Evolutionary conservation across 805 yeast species (phyloP), one percentile per base, ranked within the genome.

Genomic region (Candida cerambycidarum): DNA sequence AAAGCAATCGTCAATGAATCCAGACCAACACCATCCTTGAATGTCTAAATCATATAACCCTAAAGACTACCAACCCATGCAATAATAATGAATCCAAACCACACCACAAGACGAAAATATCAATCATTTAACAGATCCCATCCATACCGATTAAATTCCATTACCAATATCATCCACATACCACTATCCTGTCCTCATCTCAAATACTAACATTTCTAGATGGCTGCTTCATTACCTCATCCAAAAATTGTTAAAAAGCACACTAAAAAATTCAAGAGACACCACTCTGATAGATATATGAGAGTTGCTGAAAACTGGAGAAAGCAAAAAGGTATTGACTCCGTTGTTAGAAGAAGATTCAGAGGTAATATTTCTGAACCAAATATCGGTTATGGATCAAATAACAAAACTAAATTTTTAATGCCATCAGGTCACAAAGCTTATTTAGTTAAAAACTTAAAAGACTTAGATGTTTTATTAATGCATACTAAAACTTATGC

Each of bases 321-420:
- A 89, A 92, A 93, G 82, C 99, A 95, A 80, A 93, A 93, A 88
- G 99, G 99, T 93, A 93, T 93, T 73, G 99, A 93, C 83, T 90
- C 98, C 62, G 83, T 89, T 80, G 97, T 95, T 74, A 93, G 99
- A 83, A 92, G 99, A 83, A 85, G 93, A 83, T 93, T 93, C 96
- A 89, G 97, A 85, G 99, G 99, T 71, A 85, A 92, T 78, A 88
- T 93, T 72, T 81, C 90, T 66, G 95, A 92, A 83, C 99, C 99
- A 82, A 90, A 86, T 82, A 90, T 93, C 67, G 99, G 99, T 83
- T 93, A 88, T 83, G 97, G 99, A 79, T 89, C 98, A 64, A 89
- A 93, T 96, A 93, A 89, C 82, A 89, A 85, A 83, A 93, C 99
- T 72, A 89, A 85, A 77, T 88, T 83, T 84, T 70, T 93, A 80